Evolutionary conservation across 2,329 filamentous ascomycete genomes (phyloP).

Genomic region (Ambrosiella beaveri): DNA sequence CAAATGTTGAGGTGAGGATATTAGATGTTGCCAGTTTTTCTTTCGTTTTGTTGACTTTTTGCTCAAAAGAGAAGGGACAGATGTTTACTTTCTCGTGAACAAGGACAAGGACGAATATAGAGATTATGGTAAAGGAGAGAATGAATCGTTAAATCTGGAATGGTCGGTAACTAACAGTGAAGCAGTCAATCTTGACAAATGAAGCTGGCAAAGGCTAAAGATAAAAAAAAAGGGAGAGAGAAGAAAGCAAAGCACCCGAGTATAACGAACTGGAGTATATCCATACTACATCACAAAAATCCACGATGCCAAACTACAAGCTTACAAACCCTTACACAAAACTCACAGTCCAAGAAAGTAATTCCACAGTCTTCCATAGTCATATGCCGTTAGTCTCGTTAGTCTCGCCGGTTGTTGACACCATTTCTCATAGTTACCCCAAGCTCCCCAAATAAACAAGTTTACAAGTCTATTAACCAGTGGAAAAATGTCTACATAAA

Average conservation of each 20-base stretch:
- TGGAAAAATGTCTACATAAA: neutral
- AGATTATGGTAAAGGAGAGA: neutral
- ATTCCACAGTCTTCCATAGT: neutral
- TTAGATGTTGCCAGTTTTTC: neutral
- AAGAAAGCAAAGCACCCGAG: neutral
- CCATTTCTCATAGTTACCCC: neutral
- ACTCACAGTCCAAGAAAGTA: neutral
- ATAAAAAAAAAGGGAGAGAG: neutral
- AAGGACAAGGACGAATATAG: neutral
- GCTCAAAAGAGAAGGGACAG: neutral
- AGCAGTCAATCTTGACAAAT: neutral
- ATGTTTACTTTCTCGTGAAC: neutral
- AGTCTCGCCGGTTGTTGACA: no score
- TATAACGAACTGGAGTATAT: neutral
- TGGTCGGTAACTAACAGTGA: neutral
- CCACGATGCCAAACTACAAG: neutral
- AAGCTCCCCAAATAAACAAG: neutral
- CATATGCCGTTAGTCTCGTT: no score
- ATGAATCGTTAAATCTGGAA: neutral
- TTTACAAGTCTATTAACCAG: neutral
- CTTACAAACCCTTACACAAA: neutral
- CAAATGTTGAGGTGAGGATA: neutral
- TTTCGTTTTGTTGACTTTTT: slow-evolving; percentile 2
- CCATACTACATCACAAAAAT: neutral
- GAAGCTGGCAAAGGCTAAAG: slow-evolving; percentile 1